These are phyloP conservation scores for Hibiscus trionum DNA, from an alignment of 345 rosid species.

Conservation along the genomic window DNA sequence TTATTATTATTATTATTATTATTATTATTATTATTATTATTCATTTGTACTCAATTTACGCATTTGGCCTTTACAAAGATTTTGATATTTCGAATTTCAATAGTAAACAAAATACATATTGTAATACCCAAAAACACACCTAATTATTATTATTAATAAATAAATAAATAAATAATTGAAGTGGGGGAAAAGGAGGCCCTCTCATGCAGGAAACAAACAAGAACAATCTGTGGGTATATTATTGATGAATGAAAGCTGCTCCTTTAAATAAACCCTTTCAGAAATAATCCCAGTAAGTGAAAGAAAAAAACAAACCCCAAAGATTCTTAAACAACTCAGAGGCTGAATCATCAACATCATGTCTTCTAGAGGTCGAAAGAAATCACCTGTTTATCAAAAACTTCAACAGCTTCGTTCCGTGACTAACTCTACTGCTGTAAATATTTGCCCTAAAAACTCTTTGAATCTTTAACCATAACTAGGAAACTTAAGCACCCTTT, in stretches of 20 bases:
- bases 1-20: too few relatives aligned
- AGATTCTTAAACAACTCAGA: background rate
- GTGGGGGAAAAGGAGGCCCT: conserved; percentile 21
- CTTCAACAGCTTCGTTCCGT: conserved; percentile 36
- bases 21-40: background rate
- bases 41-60: background rate
- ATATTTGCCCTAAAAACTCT: conserved; percentile 1
- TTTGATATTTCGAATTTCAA: too few relatives aligned
- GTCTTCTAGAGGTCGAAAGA: conserved; percentile 32
- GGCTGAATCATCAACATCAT: conserved; percentile 4
- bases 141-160: too few relatives aligned
- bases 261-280: conserved; percentile 14
- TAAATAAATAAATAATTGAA: conserved; percentile 10
- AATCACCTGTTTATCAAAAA: conserved; percentile 27
- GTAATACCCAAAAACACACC: too few relatives aligned
- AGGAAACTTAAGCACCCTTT: background rate
- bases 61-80: conserved; percentile 5
- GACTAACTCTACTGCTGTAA: conserved; percentile 48
- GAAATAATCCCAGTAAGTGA: conserved; percentile 5
- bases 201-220: conserved; percentile 34
- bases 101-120: too few relatives aligned
- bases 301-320: background rate
- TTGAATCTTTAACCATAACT: background rate
- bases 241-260: background rate
- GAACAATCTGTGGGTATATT: background rate